A percentile compares a stretch with the other conserved stretches of the same genome.
These are phyloP conservation scores for Aureobasidium namibiae DNA, from an alignment of 2,329 filamentous ascomycete genomes.

Conservation along the genomic window DNA sequence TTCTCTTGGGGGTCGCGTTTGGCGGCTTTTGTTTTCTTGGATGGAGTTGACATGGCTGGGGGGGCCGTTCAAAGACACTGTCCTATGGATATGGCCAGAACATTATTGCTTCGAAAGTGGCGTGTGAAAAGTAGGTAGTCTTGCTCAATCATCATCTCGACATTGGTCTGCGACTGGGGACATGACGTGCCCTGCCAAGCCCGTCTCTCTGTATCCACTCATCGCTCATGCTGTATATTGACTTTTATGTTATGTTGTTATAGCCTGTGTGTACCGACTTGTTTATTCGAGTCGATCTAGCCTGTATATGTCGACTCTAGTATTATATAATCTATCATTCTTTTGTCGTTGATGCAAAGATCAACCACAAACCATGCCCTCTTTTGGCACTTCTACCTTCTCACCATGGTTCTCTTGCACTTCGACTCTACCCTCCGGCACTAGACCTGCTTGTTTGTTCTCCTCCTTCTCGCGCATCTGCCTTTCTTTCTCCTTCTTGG, in stretches of 20 bases:
- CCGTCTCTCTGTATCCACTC: not conserved
- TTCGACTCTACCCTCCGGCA: conserved; percentile 22
- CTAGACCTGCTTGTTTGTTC: conserved; percentile 22
- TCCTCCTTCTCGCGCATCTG: conserved; percentile 28
- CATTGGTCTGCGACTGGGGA: not conserved
- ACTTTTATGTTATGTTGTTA: too few species aligned
- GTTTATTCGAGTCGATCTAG: too few species aligned
- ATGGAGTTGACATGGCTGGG: conserved; percentile 2
- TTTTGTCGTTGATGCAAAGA: not conserved
- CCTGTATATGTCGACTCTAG: too few species aligned
- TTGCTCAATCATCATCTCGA: not conserved
- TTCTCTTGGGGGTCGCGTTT: not conserved
- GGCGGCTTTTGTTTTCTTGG: not conserved
- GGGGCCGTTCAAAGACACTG: not conserved
- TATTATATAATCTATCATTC: not conserved
- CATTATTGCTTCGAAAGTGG: conserved; percentile 28
- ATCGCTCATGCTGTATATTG: too few species aligned
- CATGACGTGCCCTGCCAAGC: conserved; percentile 1
- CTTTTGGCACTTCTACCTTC: conserved; percentile 17
- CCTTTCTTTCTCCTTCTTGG: conserved; percentile 54
- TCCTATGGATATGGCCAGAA: conserved; percentile 44
- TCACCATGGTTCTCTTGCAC: conserved; percentile 14
- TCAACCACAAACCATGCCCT: conserved; percentile 16
- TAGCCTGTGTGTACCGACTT: too few species aligned
- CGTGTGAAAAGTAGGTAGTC: not conserved